Conservation (phyloP, 2,329 filamentous ascomycete species). For the Thelonectria blattea region DNA sequence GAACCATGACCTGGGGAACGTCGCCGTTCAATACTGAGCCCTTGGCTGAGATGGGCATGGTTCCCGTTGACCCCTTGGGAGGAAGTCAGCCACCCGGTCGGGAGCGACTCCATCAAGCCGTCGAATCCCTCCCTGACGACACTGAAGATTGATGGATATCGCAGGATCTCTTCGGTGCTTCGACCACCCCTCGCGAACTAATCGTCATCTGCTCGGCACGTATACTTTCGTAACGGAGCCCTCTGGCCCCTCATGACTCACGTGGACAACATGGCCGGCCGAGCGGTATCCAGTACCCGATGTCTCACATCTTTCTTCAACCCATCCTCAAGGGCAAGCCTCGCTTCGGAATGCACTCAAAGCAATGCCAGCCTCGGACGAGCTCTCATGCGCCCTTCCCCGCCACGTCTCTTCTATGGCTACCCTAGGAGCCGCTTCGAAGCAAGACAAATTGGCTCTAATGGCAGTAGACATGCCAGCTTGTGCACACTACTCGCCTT, state of each 20-base stretch:
- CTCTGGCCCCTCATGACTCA: constrained; percentile 17
- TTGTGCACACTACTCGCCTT: constrained; percentile 22
- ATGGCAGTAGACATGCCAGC: constrained; percentile 34
- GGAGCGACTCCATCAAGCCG: constrained; percentile 14
- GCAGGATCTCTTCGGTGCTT: not conserved
- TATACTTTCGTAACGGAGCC: constrained; percentile 8
- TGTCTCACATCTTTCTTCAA: constrained; percentile 32
- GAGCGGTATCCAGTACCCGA: constrained; percentile 25
- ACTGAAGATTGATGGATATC: not conserved
- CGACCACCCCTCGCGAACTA: not conserved
- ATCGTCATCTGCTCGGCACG: constrained; percentile 12
- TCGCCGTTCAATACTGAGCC: constrained; percentile 10
- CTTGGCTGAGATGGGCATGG: constrained; percentile 23
- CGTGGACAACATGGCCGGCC: constrained; percentile 6
- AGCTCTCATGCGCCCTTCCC: constrained; percentile 20
- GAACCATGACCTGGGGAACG: constrained; percentile 2
- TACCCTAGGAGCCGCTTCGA: constrained; percentile 15
- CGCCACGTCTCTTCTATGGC: constrained; percentile 23
- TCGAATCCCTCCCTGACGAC: constrained; percentile 9
- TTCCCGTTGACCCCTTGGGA: constrained; percentile 8
- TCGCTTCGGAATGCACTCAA: constrained; percentile 37
- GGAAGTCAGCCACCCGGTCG: not conserved
- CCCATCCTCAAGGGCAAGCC: constrained; percentile 21
- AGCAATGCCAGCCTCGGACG: constrained; percentile 27
- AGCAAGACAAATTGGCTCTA: constrained; percentile 44